phyloP scores from a whole-genome alignment of 1,284 basidiomycete species.

The Neotropicomus parvogracilis region DNA sequence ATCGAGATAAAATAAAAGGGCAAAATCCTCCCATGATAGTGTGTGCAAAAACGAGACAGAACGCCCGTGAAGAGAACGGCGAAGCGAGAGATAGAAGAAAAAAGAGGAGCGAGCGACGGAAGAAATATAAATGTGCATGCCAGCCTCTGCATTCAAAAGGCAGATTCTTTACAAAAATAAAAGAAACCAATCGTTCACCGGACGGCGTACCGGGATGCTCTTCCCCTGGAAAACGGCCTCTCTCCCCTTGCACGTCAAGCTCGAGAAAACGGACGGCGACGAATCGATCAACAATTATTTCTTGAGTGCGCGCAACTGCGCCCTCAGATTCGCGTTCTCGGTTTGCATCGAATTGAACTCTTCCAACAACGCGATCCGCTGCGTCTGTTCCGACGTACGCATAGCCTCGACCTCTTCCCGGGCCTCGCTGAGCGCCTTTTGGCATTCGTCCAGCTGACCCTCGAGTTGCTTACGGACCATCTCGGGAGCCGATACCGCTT shows the following conservation, averaged over 20 bases:
- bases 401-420: constrained; percentile 56
- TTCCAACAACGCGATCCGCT: constrained; percentile 69
- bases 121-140: not conserved
- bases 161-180: not conserved
- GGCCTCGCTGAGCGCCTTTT: constrained; percentile 43
- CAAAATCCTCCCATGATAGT: constrained; percentile 3
- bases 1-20: constrained; percentile 8
- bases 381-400: constrained; percentile 61
- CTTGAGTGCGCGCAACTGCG: constrained; percentile 62
- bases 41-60: no score
- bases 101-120: not conserved
- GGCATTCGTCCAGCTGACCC: constrained; percentile 45
- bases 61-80: not conserved
- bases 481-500: constrained; percentile 62
- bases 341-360: constrained; percentile 76
- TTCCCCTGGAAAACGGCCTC: not conserved
- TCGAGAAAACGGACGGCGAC: not conserved
- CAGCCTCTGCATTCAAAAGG: not conserved
- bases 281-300: constrained; percentile 11
- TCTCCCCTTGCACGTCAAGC: not conserved
- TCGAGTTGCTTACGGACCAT: constrained; percentile 57
- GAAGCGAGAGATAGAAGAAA: not conserved
- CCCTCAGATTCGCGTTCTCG: constrained; percentile 65
- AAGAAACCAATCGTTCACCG: not conserved
- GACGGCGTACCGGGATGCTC: not conserved